Evolutionary conservation across 2,329 filamentous ascomycete species (phyloP), one percentile per base, ranked within the genome.

Genomic region (Stagonosporopsis chrysanthemi): DNA sequence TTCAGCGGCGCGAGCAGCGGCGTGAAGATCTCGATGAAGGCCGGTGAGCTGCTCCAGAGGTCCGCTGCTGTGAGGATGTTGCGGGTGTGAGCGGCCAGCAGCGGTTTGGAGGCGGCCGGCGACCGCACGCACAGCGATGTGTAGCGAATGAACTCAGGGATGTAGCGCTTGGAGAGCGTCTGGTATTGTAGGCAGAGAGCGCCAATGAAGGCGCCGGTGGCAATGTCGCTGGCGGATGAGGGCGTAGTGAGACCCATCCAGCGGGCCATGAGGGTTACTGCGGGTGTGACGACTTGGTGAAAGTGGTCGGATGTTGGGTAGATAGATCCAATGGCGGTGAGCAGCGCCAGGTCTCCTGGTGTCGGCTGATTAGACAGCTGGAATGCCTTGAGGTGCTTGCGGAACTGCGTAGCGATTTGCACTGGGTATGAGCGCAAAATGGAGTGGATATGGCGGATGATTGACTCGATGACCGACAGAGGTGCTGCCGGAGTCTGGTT

Each of bases 241-340:
- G 92, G 87, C 0, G 88, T 82, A 53, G 88, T 91, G 66, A 97
- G 87, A 1, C 90, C 91, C 24, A 99, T 83, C 77, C 90, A 97
- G 52, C 91, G 87, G 12, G 85, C 86, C 76, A 98, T 91, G n/a
- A 88, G 85, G 5, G 97, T 86, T 77, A 92, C 90, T 0, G 94
- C 90, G 2, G 95, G 95, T 1, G 95, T 99, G 38, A 92, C 90
- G 33, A 98, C 91, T 67, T 95, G 90, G 70, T 99, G 95, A 77
- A 98, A 99, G 77, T 98, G 93, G 77, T 99, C 95, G 0, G 93
- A 97, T 0, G 95, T 97, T 4, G 95, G 93, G 70, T 96, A 99
- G 50, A 96, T 90, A 2, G 87, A 88, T 38, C 89, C 87, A 58
- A 97, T 86, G 0, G 91, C 92, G 0, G 91, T 93, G 33, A 99